Base-by-base conservation (phyloP, 1,284 basidiomycete genomes). In the Malassezia psittaci region DNA sequence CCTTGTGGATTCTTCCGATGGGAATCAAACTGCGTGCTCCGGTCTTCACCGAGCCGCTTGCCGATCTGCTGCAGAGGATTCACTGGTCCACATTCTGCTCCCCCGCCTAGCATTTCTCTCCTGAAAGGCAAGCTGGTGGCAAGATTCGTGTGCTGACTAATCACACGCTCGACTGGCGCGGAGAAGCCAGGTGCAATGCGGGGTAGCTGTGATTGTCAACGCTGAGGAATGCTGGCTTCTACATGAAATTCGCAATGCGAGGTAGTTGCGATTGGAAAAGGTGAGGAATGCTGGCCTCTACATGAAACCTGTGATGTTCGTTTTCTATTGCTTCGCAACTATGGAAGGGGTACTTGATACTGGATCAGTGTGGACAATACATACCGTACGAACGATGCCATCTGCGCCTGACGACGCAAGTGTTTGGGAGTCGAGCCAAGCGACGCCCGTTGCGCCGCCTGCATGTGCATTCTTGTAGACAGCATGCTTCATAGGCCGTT, bases 391-490 rank as follows among this genome's bases (percentile, higher is more conserved):
- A 5, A 68, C 53, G 29, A 47, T 54, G 5, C 81, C 88, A 77
- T 96, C 91, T 18, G 87, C 85, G 18, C 91, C 91, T 5, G 85
- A 81, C 52, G 82, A 85, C 9, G 82, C 82, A 40, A 93, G 75
- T 64, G 78, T 80, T 0, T 77, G 80, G 39, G 78, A 78, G 32
- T 70, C 80, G n/a, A 86, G 68, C 90, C 90, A 96, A 39, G 83
- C 78, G 13, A 90, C 88, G 19, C 81, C 81, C 57, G 83, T 85
- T 0, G 88, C 66, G 4, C 74, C 66, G 35, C 65, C 61, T 1
- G 61, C 58, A 44, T 66, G 71, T 15, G 68, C 65, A 40, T 71
- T 73, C 65, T 86, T 87, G 75, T 94, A 83, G 12, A 84, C 81
- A 40, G 90, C 83, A 65, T 87, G 88, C 77, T 83, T 84, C 75